Conservation (phyloP, 2,329 filamentous ascomycete species). For the Cytospora chrysosperma region DNA sequence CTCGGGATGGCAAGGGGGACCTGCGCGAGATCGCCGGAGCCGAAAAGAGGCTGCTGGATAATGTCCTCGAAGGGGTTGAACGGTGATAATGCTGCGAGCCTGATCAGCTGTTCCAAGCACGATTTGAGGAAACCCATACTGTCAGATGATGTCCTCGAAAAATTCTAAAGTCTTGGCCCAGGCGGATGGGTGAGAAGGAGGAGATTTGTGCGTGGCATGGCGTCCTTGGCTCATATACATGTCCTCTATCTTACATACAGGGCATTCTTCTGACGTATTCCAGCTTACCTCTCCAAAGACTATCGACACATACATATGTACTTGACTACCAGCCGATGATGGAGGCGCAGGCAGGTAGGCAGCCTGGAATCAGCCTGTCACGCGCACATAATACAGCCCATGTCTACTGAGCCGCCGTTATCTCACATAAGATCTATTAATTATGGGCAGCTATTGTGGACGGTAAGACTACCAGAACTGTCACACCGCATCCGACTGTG, state of each 20-base stretch:
- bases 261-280: not conserved
- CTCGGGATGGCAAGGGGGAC: not conserved
- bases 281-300: too few species aligned
- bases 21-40: not conserved
- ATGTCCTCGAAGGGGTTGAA: slow-evolving; percentile 14
- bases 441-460: not conserved
- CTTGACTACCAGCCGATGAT: too few species aligned
- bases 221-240: not conserved
- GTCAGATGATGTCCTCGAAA: not conserved
- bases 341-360: not conserved
- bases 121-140: slow-evolving; percentile 20
- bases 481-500: not conserved
- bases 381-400: not conserved
- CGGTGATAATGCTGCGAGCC: slow-evolving; percentile 5
- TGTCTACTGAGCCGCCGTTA: not conserved
- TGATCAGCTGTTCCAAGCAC: slow-evolving; percentile 19
- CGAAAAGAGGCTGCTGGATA: slow-evolving; percentile 12
- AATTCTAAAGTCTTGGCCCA: not conserved
- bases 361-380: not conserved
- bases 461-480: not conserved
- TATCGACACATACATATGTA: not conserved
- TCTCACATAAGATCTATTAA: not conserved
- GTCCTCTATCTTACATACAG: not conserved
- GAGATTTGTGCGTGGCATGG: not conserved
- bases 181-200: not conserved